Evolutionary conservation across 2,329 filamentous ascomycete species (phyloP).

Genomic region (Hymenoscyphus occultus): DNA sequence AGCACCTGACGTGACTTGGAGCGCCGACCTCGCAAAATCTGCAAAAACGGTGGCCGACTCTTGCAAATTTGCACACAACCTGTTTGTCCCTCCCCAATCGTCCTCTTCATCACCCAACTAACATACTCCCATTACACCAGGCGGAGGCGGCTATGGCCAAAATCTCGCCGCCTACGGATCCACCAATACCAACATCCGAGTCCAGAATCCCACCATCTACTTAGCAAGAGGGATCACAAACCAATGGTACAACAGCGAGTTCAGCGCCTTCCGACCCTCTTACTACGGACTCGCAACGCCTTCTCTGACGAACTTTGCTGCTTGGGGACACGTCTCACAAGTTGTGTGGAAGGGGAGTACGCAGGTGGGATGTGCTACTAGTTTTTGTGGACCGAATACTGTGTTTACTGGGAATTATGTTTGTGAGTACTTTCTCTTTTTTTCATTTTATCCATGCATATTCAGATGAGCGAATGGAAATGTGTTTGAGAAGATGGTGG

Average conservation of each 20-base stretch:
- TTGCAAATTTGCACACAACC: background rate
- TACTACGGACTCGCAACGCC: background rate
- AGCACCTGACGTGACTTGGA: background rate
- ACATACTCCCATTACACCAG: background rate
- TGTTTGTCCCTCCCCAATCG: background rate
- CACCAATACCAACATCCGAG: background rate
- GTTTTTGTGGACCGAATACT: background rate
- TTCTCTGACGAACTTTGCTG: background rate
- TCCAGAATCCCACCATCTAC: background rate
- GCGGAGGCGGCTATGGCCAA: background rate
- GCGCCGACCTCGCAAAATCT: background rate
- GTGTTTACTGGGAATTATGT: background rate
- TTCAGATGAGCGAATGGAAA: too few species aligned
- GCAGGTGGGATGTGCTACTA: background rate
- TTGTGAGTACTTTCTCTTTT: background rate
- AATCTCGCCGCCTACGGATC: background rate
- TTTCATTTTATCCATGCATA: too few species aligned
- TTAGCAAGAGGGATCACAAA: background rate
- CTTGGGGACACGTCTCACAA: background rate
- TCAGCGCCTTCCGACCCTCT: background rate
- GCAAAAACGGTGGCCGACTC: background rate
- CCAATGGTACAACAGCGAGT: background rate
- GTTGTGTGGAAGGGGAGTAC: background rate
- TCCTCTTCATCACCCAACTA: background rate
- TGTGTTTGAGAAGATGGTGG: too few species aligned